phyloP scores from a whole-genome alignment of 768 basidiomycete genomes.

The Lactarius akahatsu region DNA sequence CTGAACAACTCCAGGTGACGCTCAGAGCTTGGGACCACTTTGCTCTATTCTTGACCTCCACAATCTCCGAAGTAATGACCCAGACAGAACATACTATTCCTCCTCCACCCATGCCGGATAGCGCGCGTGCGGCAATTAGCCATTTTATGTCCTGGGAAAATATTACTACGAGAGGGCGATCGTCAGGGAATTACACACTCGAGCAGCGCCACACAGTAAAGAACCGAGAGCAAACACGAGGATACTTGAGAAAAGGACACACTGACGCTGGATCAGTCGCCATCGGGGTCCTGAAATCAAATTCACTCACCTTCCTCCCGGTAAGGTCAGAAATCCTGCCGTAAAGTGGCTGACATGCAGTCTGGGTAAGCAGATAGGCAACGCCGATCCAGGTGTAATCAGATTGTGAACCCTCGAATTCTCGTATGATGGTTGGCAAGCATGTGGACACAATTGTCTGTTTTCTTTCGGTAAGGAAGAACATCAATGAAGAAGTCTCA shows the following conservation, averaged over 20 bases:
- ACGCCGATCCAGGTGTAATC: slow-evolving; percentile 88
- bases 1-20: slow-evolving; percentile 84
- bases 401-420: slow-evolving; percentile 62
- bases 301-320: slow-evolving; percentile 64
- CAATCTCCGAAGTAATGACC: slow-evolving; percentile 84
- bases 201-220: slow-evolving; percentile 72
- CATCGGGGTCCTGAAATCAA: slow-evolving; percentile 13
- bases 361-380: slow-evolving; percentile 83
- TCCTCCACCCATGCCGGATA: slow-evolving; percentile 81
- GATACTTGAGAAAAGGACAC: slow-evolving; percentile 70
- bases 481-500: slow-evolving; percentile 14
- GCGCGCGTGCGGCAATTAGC: slow-evolving; percentile 63
- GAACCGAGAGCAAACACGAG: slow-evolving; percentile 74
- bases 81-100: slow-evolving; percentile 85
- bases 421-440: slow-evolving; percentile 74
- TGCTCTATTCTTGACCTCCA: slow-evolving; percentile 64
- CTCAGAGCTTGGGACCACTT: slow-evolving; percentile 87
- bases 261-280: slow-evolving; percentile 41
- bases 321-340: slow-evolving; percentile 76
- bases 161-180: slow-evolving; percentile 26
- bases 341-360: slow-evolving; percentile 81
- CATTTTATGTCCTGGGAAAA: slow-evolving; percentile 49
- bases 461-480: slow-evolving; percentile 8
- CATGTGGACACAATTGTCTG: slow-evolving; percentile 79
- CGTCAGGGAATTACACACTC: slow-evolving; percentile 43